Base-by-base conservation (phyloP, 306 rosid species). In the Trichosanthes cucumerina region DNA sequence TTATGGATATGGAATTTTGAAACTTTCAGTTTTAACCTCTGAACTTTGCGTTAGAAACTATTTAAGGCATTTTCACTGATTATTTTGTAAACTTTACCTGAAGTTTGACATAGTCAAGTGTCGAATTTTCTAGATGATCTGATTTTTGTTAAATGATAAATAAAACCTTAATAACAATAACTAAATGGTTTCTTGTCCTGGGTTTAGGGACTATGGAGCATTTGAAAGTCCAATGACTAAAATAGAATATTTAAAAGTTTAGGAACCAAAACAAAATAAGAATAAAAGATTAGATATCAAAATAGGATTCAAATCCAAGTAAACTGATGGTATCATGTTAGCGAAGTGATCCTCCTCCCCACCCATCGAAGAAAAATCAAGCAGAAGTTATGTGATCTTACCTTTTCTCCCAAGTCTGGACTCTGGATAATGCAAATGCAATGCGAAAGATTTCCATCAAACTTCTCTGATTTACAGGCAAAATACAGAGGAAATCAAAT, bases 341-440 rank as follows among this genome's bases (percentile, higher is more conserved):
- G 43, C 4, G 43, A 26, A 24, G 12, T 2, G 21, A 31, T 7
- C 76, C 38, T 71, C 47, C 74, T 38, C 74, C 75, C 59, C 77
- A 28, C 41, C 24, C 59, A 33, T 26, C 0, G 4, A 72, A 72
- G 58, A 71, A 46, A 41, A 23, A 6, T 23, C 57, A 71, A 72
- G 13, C 58, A 28, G 77, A 73, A 73, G 60, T 71, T 73, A 46
- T 73, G 58, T 26, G 58, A 46, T 47, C 58, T 72, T 73, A 73
- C 77, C 43, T 23, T 33, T 72, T 50, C 77, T 73, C 77, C 38
- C 1, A 49, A 15, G 77, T 28, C 77, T 15, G 7, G 43, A 44
- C 19, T 16, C 77, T 33, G 59, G 26, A 23, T 49, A 2, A 26
- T 18, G 36, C 43, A 34, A 2, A 26, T 18, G 36, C 43, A 34